Evolutionary conservation across 1,139 yeast genomes (phyloP).

Genomic region (Pichia sp.): DNA sequence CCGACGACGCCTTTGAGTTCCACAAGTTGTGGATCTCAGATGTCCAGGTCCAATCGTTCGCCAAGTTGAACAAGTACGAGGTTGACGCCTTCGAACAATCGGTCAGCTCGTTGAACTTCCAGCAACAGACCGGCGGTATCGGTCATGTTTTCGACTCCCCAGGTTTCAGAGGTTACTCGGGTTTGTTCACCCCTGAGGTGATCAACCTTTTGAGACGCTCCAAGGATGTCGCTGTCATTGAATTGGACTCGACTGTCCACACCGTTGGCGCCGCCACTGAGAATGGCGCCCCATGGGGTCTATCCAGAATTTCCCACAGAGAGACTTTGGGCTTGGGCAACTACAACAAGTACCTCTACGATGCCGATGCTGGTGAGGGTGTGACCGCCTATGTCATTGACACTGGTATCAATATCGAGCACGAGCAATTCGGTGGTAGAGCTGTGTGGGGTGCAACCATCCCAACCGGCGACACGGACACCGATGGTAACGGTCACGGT

Average conservation of each 20-base stretch:
- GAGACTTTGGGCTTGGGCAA: constrained; percentile 68
- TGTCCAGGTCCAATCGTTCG: constrained; percentile 41
- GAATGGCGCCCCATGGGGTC: constrained; percentile 94
- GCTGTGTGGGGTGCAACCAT: constrained; percentile 93
- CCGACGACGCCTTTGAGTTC: constrained; percentile 47
- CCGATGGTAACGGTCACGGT: constrained; percentile 94
- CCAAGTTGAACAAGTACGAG: constrained; percentile 16
- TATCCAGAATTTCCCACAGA: constrained; percentile 91
- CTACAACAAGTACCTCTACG: constrained; percentile 82
- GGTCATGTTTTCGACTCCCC: constrained; percentile 57
- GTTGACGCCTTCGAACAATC: constrained; percentile 34
- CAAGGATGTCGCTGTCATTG: constrained; percentile 74
- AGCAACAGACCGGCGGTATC: constrained; percentile 49
- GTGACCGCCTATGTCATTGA: constrained; percentile 90
- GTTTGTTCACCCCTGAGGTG: constrained; percentile 68
- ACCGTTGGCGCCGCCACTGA: constrained; percentile 61
- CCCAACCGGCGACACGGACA: constrained; percentile 75
- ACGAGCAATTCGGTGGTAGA: constrained; percentile 84
- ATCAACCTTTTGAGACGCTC: constrained; percentile 65
- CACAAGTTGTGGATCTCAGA: constrained; percentile 63
- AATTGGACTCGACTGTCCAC: constrained; percentile 71
- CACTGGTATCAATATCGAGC: constrained; percentile 82
- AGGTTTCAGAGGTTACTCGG: constrained; percentile 61
- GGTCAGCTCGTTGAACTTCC: constrained; percentile 29
- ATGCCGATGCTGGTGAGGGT: constrained; percentile 82